These are phyloP conservation scores for Tetrahymena malaccensis DNA, from an alignment of 73 alveolate genomes.

Conservation along the genomic window DNA sequence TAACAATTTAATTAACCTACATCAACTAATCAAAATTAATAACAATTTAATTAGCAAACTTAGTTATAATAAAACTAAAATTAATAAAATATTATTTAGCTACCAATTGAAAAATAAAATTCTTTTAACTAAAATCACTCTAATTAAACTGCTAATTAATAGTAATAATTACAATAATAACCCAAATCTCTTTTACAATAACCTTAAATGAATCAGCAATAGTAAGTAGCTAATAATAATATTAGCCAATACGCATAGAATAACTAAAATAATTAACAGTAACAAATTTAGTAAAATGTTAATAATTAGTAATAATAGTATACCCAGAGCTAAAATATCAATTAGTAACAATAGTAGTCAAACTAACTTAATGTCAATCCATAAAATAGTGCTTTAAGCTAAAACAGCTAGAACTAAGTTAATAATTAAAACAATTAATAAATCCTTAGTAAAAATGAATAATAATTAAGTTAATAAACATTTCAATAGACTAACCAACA, in stretches of 20 bases:
- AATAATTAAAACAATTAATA: too few relatives aligned
- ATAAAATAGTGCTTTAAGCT: too few relatives aligned
- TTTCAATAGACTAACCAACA: neutral
- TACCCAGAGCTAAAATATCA: neutral
- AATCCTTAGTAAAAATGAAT: too few relatives aligned
- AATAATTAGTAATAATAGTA: neutral
- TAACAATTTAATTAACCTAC: neutral
- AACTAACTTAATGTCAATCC: too few relatives aligned
- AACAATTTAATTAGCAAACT: neutral
- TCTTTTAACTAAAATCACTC: neutral
- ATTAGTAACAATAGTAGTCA: too few relatives aligned
- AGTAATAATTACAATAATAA: neutral
- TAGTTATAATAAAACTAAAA: neutral
- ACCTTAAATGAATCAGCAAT: neutral
- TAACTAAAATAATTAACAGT: neutral
- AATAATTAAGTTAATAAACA: too few relatives aligned
- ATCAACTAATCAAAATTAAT: neutral
- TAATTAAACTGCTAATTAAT: neutral
- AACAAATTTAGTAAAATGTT: neutral
- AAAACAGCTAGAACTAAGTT: too few relatives aligned
- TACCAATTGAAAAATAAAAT: too few relatives aligned
- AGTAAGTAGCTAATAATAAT: neutral
- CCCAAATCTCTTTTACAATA: neutral
- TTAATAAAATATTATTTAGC: neutral
- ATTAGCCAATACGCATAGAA: neutral